Evolutionary conservation across 805 yeast species (phyloP).

Genomic region (Kodamaea laetipori): DNA sequence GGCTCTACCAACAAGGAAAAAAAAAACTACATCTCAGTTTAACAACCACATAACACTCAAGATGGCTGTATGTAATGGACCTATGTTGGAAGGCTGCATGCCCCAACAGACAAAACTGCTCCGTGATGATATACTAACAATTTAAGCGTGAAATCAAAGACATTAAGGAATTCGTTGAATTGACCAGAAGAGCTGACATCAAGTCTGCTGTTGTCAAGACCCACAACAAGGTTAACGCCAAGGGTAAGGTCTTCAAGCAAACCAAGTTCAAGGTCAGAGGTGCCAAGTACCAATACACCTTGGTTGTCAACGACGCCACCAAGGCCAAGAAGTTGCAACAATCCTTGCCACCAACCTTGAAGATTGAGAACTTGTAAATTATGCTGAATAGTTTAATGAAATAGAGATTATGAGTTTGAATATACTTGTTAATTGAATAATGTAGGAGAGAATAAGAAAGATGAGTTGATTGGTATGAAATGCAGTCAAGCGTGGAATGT

Average conservation of each 20-base stretch:
- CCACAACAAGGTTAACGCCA: conserved; percentile 78
- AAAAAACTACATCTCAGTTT: conserved; percentile 4
- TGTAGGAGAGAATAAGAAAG: not conserved
- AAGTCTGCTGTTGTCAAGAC: conserved; percentile 91
- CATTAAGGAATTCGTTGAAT: conserved; percentile 95
- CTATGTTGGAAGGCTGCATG: not conserved
- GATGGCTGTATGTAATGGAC: conserved; percentile 27
- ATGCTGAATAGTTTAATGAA: conserved; percentile 11
- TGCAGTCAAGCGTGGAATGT: no score
- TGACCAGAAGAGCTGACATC: conserved; percentile 95
- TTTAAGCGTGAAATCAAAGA: conserved; percentile 74
- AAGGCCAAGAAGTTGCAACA: conserved; percentile 97
- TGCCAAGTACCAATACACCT: conserved; percentile 89
- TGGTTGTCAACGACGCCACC: conserved; percentile 91
- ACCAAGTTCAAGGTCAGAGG: conserved; percentile 99
- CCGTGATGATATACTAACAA: conserved; percentile 18
- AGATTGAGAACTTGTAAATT: conserved; percentile 55
- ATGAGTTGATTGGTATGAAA: no score
- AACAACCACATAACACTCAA: conserved; percentile 17
- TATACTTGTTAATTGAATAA: conserved; percentile 3
- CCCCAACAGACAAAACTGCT: not conserved
- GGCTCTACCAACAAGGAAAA: conserved; percentile 3
- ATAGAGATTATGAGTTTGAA: conserved; percentile 11
- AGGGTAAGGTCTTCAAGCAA: conserved; percentile 84
- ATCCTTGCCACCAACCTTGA: conserved; percentile 93